These are phyloP conservation scores for Rosellinia necatrix DNA, from an alignment of 2,329 filamentous ascomycete genomes.

Conservation along the genomic window DNA sequence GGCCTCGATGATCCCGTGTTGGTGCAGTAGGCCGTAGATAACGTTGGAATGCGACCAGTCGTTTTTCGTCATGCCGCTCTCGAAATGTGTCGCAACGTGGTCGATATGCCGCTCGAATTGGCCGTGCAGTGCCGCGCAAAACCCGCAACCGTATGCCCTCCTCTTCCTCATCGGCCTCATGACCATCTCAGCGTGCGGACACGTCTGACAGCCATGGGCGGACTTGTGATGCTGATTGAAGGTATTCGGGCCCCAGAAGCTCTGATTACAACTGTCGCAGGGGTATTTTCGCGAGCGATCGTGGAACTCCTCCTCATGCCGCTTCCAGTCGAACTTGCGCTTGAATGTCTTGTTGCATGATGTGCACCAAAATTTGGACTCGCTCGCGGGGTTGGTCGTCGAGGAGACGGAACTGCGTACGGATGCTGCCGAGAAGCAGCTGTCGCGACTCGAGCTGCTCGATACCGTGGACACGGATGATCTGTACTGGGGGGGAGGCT, in stretches of 20 bases:
- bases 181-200: constrained; percentile 67
- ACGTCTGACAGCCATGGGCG: constrained; percentile 67
- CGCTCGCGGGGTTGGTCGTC: constrained; percentile 28
- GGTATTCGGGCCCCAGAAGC: constrained; percentile 70
- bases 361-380: constrained; percentile 46
- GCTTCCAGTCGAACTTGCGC: constrained; percentile 71
- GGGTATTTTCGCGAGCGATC: constrained; percentile 71
- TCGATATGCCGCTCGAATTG: constrained; percentile 70
- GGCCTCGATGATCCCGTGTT: constrained; percentile 63
- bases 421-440: constrained; percentile 40
- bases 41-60: constrained; percentile 74
- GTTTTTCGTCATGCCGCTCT: constrained; percentile 63
- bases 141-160: constrained; percentile 71
- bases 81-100: constrained; percentile 71
- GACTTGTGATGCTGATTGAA: constrained; percentile 72
- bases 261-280: constrained; percentile 70
- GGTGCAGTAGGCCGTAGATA: constrained; percentile 69
- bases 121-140: constrained; percentile 66
- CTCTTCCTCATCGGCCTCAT: constrained; percentile 66
- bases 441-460: constrained; percentile 40
- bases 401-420: constrained; percentile 40
- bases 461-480: constrained; percentile 41
- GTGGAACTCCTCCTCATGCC: constrained; percentile 72
- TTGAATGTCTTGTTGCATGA: constrained; percentile 67
- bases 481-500: constrained; percentile 32